Evolutionary conservation across 139 green algal genomes (phyloP).

Genomic region (Coelastrella sp.): DNA sequence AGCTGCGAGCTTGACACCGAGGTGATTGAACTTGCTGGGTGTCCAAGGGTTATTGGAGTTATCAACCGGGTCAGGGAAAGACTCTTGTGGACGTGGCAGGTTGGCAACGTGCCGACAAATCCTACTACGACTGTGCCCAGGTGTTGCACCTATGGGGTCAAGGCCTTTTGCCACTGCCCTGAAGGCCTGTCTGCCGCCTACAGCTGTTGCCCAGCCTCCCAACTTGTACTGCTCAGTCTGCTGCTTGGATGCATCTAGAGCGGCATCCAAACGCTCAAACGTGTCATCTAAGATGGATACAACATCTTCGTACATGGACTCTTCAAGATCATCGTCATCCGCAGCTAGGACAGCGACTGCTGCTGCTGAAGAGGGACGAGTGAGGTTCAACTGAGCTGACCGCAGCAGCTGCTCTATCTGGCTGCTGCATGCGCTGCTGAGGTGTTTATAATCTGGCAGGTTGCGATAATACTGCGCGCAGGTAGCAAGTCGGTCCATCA

Average conservation of each 20-base stretch:
- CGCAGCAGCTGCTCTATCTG: conserved; percentile 32
- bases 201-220: not conserved
- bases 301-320: conserved; percentile 41
- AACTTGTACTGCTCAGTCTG: not conserved
- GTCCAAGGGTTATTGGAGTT: conserved; percentile 71
- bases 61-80: conserved; percentile 67
- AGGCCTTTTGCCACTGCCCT: not conserved
- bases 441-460: conserved; percentile 47
- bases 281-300: conserved; percentile 60
- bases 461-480: conserved; percentile 55
- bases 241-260: conserved; percentile 53
- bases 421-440: not conserved
- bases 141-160: not conserved
- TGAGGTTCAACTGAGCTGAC: not conserved
- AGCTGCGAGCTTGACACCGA: conserved; percentile 16
- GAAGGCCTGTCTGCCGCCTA: not conserved
- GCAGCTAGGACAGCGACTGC: not conserved
- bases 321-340: conserved; percentile 58
- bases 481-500: not conserved
- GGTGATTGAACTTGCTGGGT: conserved; percentile 50
- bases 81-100: conserved; percentile 68
- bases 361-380: not conserved
- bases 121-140: not conserved
- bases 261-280: conserved; percentile 63
- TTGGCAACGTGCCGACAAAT: conserved; percentile 29